Evolutionary conservation across 78 protist species (phyloP), one percentile per base, ranked within the genome.

Genomic region (Creolimax fragrantissima): DNA sequence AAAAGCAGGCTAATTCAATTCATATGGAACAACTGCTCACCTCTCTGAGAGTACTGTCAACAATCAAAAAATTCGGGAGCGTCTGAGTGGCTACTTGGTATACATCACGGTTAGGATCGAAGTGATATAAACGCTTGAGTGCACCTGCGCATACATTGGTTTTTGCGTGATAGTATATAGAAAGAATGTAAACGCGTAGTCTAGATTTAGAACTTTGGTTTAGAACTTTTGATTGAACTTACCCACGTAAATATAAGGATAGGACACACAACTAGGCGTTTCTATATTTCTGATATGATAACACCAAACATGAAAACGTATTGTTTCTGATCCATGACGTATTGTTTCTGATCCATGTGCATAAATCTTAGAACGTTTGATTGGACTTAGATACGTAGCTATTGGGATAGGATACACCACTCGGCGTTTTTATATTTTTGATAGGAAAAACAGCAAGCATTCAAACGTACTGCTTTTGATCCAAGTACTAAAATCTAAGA

Each of bases 21-120:
- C 42, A 17, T 24, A 83, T 41, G 35, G 42, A 5, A 6, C 6
- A 32, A 17, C 2, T 35, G 42, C 86, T 0, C 7, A 83, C 93
- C 85, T 94, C 95, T 35, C 95, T 89, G 45, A 94, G 93, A 43
- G 95, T 94, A 5, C 89, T 36, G 90, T 94, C 95, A 47, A 94
- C 91, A 36, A 94, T 92, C 66, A 41, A 4, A 83, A 94, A 90
- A 36, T 43, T 3, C 6, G 92, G 92, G 41, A 93, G 11, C 89
- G 41, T 85, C 11, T 35, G 43, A 43, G 4, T 45, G 24, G 17
- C 17, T 35, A 17, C 7, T 41, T 11, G 24, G 3, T 39, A 37
- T 32, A 37, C 3, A 37, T 37, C 43, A 35, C 89, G 24, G 39
- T 37, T 7, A 35, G 11, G 24, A 24, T 35, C 44, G 89, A 32